Base-by-base conservation (phyloP, 306 rosid genomes). In the Quercus agrifolia region DNA sequence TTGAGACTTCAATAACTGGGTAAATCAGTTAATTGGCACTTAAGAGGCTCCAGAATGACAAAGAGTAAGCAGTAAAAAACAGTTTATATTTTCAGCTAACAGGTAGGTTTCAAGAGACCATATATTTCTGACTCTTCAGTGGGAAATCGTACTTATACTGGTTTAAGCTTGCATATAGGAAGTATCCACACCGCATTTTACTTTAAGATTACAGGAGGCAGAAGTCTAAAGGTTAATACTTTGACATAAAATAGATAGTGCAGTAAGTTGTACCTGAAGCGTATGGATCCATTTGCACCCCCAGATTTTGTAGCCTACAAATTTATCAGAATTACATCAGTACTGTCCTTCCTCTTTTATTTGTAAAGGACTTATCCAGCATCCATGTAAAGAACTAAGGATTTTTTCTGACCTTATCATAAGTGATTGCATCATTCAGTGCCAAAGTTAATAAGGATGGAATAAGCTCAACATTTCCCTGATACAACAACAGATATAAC, bases 241-340 rank as follows among this genome's bases (percentile, higher is more conserved):
- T 25, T 27, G 67, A 14, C 28, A 49, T 14, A 52, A 70, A 69
- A 74, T 57, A 69, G 74, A 52, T 49, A 75, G 69, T 76, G 6
- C 49, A 73, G 15, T 77, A 31, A 31, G 33, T 31, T 82, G 83
- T 86, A 92, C 98, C 99, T 92, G 87, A 95, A 85, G 79, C 97
- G 81, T 78, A 94, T 90, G 46, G 99, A 94, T 79, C 95, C 99
- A 83, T 94, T 94, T 55, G 99, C 91, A 17, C 97, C 99, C 35
- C 99, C 99, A 0, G 97, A 74, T 91, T 94, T 94, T 35, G 97
- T 91, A 77, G 97, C 99, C 99, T 95, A 85, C 87, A 90, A 81
- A 83, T 84, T 84, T 74, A 70, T 82, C 83, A 82, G 59, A 87
- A 77, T 28, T 57, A 77, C 63, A 83, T 84, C 75, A 86, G 70